Percentiles rank a stretch among this genome's conserved stretches.
Evolutionary conservation across 805 yeast species (phyloP).

Genomic region (Candida golubevii): DNA sequence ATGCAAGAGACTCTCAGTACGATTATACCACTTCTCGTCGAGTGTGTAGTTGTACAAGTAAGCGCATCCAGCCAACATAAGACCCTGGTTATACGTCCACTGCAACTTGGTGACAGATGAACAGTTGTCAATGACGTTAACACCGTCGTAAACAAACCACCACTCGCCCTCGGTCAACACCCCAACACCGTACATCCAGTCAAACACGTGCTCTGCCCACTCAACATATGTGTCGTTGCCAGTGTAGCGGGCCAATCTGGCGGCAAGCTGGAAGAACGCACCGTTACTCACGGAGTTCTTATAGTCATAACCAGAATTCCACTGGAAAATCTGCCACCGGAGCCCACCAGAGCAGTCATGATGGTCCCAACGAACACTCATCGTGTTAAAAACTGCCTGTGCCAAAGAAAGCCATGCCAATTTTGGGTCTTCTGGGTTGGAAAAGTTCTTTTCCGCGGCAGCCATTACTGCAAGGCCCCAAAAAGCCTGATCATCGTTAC

Average conservation of each 20-base stretch:
- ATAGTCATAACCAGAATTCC: slow-evolving; percentile 93
- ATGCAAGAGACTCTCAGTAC: slow-evolving; percentile 52
- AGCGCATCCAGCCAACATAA: slow-evolving; percentile 75
- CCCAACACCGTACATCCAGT: slow-evolving; percentile 63
- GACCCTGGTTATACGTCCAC: slow-evolving; percentile 88
- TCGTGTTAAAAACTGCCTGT: slow-evolving; percentile 86
- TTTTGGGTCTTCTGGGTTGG: slow-evolving; percentile 58
- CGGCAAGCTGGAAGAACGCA: slow-evolving; percentile 79
- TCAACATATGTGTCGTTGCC: slow-evolving; percentile 68
- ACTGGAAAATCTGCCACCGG: slow-evolving; percentile 92
- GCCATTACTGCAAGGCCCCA: slow-evolving; percentile 94
- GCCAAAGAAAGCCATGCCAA: slow-evolving; percentile 74
- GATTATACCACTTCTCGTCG: slow-evolving; percentile 59
- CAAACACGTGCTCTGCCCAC: slow-evolving; percentile 71
- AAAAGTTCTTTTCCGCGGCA: slow-evolving; percentile 86
- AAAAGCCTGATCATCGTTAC: slow-evolving; percentile 96
- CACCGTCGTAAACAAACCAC: slow-evolving; percentile 72
- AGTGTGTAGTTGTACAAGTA: slow-evolving; percentile 71
- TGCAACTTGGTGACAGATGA: slow-evolving; percentile 51
- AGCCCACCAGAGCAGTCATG: slow-evolving; percentile 78
- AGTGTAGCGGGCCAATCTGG: slow-evolving; percentile 81
- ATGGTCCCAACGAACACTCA: slow-evolving; percentile 85
- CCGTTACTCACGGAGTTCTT: slow-evolving; percentile 92
- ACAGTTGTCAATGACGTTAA: slow-evolving; percentile 58
- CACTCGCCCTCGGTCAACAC: slow-evolving; percentile 41